Evolutionary conservation across 345 rosid species (phyloP).

Genomic region (Rhodamnia argentea): DNA sequence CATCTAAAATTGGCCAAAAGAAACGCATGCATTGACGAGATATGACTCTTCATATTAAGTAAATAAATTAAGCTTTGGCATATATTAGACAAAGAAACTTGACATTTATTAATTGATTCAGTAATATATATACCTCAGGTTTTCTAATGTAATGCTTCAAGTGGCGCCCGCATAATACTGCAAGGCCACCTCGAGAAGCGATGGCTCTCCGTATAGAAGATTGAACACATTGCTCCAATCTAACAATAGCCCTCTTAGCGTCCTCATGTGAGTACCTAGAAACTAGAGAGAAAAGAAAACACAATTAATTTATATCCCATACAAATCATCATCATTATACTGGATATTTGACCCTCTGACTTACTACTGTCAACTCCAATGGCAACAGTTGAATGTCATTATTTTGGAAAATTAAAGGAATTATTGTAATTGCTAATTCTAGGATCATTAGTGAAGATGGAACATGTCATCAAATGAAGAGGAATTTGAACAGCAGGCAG

Average conservation of each 20-base stretch:
- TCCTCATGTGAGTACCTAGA: conserved; percentile 45
- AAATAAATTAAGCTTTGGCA: neutral
- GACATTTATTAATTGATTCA: neutral
- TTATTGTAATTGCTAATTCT: neutral
- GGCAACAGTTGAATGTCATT: neutral
- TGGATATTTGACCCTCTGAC: neutral
- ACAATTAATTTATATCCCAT: neutral
- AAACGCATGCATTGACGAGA: neutral
- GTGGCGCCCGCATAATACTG: conserved; percentile 50
- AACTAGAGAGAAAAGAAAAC: conserved; percentile 23
- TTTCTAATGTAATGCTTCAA: conserved; percentile 61
- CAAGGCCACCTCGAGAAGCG: conserved; percentile 57
- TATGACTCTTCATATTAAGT: neutral
- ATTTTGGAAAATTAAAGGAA: neutral
- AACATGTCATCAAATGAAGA: neutral
- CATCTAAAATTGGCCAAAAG: neutral
- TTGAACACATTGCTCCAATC: conserved; percentile 59
- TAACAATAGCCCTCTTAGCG: conserved; percentile 33
- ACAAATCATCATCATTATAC: neutral
- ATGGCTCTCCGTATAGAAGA: conserved; percentile 58
- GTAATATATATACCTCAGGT: conserved; percentile 37
- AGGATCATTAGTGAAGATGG: neutral
- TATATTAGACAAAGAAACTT: neutral
- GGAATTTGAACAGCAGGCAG: neutral
- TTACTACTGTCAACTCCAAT: neutral